Evolutionary conservation across 2,329 filamentous ascomycete genomes (phyloP), one percentile per base, ranked within the genome.

Genomic region (Xylariaceae sp.): DNA sequence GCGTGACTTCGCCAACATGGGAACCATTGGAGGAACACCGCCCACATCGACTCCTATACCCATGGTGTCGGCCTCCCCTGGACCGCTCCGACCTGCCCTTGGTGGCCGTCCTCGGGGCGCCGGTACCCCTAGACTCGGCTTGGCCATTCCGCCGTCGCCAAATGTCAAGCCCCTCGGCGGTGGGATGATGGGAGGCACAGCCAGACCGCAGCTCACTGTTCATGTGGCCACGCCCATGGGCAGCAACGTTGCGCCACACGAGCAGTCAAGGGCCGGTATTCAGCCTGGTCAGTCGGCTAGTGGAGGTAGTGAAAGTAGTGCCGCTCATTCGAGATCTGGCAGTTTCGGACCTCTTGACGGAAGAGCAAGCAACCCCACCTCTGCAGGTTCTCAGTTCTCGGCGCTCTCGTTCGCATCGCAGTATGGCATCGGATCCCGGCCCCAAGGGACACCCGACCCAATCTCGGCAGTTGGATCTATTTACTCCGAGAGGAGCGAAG

Each of bases 211-310:
- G 19, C 83, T 89, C n/a, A 86, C 87, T 53, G 78, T 97, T 42
- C 88, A 90, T 63, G 80, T 97, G 17, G 89, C 89, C 14, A 97
- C 93, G 1, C 93, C 93, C 3, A 91, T 90, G 86, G 90, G 90
- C 53, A 90, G 84, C 67, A 85, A 84, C 56, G 79, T 83, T 49
- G 82, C 83, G 9, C 87, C 90, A 5, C 86, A 91, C 65, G 88
- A 84, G 71, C 83, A 81, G 69, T 79, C 68, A 60, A 76, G 70
- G 60, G 78, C 72, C 66, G 76, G 68, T 67, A 78, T 66, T 67
- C 83, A 70, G 67, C 83, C 70, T 66, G 86, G 74, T 59, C 84
- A 74, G 43, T 89, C 88, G 19, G 87, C 87, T 9, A 87, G 86
- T 57, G 88, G 86, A 16, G 86, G 88, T 43, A 95, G 90, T 69